Evolutionary conservation across 139 green algal species (phyloP).

Genomic region (Deuterostichococcus epilithicus): DNA sequence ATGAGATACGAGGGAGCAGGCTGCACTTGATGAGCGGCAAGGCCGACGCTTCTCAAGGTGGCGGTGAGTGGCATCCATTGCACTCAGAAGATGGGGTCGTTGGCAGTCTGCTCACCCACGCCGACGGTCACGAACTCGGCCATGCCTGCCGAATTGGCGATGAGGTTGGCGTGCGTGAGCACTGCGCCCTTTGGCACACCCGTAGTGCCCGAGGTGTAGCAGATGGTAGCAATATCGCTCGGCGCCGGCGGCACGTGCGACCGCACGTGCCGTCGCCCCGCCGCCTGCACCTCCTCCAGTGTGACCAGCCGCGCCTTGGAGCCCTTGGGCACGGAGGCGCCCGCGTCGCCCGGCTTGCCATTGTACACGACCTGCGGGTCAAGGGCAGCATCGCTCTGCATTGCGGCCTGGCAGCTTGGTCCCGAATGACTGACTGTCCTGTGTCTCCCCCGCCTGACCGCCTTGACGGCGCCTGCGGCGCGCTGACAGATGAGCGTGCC

Average conservation of each 20-base stretch:
- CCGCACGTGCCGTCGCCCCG: conserved; percentile 62
- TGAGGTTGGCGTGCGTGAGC: conserved; percentile 74
- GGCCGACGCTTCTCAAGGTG: too few relatives aligned
- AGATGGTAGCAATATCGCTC: conserved; percentile 83
- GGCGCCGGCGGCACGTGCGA: conserved; percentile 72
- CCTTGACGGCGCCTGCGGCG: too few relatives aligned
- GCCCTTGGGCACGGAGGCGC: conserved; percentile 31
- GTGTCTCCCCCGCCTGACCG: too few relatives aligned
- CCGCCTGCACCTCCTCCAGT: conserved; percentile 54
- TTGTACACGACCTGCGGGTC: conserved; percentile 48
- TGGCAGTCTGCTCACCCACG: too few relatives aligned
- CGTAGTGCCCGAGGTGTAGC: conserved; percentile 93
- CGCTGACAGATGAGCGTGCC: too few relatives aligned
- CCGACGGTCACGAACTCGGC: neutral
- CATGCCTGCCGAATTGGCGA: conserved; percentile 64
- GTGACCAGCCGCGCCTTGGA: conserved; percentile 41
- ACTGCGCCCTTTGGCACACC: conserved; percentile 88
- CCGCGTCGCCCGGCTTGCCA: conserved; percentile 16
- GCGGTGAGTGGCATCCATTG: too few relatives aligned
- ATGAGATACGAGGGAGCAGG: too few relatives aligned
- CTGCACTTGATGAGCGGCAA: too few relatives aligned
- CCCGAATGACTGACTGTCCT: neutral
- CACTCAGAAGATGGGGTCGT: too few relatives aligned
- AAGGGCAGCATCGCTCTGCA: too few relatives aligned
- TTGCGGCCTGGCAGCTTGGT: too few relatives aligned